Conservation (phyloP, 441 rosid genomes). For the Erodium moschatum region DNA sequence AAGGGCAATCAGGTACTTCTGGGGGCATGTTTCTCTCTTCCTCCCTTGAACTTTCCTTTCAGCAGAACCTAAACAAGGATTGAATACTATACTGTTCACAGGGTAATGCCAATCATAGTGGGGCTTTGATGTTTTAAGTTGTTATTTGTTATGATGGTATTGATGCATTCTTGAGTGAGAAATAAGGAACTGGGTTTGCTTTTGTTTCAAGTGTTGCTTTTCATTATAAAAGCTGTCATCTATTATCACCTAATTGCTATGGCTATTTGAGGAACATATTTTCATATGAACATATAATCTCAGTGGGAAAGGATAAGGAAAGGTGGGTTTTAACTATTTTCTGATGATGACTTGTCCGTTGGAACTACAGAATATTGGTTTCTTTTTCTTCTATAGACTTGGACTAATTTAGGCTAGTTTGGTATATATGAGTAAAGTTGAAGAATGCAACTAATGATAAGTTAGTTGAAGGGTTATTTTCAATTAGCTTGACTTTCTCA, state of each 20-base stretch:
- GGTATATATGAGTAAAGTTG: conserved; percentile 28
- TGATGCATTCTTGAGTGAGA: conserved; percentile 34
- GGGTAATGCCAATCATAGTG: not conserved
- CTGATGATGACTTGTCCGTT: conserved; percentile 17
- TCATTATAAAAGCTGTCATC: conserved; percentile 21
- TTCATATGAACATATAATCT: too few relatives aligned
- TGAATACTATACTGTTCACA: not conserved
- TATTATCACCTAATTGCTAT: conserved; percentile 27
- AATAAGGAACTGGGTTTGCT: conserved; percentile 48
- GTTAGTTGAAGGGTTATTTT: conserved; percentile 29
- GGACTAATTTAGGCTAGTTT: conserved; percentile 17
- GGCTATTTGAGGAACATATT: conserved; percentile 8
- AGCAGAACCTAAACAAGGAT: conserved; percentile 9
- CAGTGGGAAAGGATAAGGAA: conserved; percentile 8
- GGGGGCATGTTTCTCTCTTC: conserved; percentile 58
- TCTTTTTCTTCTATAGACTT: conserved; percentile 6
- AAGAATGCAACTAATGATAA: conserved; percentile 22
- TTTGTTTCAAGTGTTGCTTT: conserved; percentile 32
- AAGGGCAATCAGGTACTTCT: conserved; percentile 33
- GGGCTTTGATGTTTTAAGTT: conserved; percentile 12
- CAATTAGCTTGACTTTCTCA: conserved; percentile 22
- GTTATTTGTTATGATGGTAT: conserved; percentile 8
- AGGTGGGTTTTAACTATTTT: conserved; percentile 20
- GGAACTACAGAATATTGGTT: conserved; percentile 16
- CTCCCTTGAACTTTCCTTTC: conserved; percentile 13